Percentiles rank a stretch among this genome's conserved stretches.
These are phyloP conservation scores for Colletotrichum aenigma DNA, from an alignment of 2,329 filamentous ascomycete genomes.

Conservation along the genomic window DNA sequence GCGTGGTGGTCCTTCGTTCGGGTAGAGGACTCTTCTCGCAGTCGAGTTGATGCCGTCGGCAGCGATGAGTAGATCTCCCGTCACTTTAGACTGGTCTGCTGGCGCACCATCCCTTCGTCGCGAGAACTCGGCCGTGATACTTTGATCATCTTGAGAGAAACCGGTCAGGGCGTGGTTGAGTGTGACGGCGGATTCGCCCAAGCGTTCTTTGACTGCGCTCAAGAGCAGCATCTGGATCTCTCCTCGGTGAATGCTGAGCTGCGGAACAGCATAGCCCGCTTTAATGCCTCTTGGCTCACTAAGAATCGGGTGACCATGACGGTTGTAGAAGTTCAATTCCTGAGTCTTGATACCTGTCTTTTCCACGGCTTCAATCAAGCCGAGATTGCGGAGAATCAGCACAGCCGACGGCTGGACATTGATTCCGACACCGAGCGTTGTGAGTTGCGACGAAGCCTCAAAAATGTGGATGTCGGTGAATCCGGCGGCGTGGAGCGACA, in stretches of 20 bases:
- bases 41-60: conserved; percentile 16
- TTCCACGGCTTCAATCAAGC: neutral
- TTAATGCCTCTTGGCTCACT: neutral
- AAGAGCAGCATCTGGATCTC: conserved; percentile 1
- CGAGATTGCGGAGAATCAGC: conserved; percentile 7
- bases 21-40: neutral
- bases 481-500: conserved; percentile 11
- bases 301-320: neutral
- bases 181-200: neutral
- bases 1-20: neutral
- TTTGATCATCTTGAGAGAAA: neutral
- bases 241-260: conserved; percentile 3
- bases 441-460: conserved; percentile 3
- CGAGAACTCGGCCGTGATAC: neutral
- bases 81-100: neutral
- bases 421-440: conserved; percentile 9
- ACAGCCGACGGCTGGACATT: conserved; percentile 2
- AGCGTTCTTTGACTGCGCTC: conserved; percentile 1
- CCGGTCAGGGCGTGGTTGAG: conserved; percentile 5
- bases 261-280: neutral
- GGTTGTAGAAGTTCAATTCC: conserved; percentile 14
- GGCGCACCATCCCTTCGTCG: neutral
- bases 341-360: conserved; percentile 5
- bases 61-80: neutral
- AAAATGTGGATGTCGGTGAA: conserved; percentile 12